Evolutionary conservation across 139 green algal genomes (phyloP), one percentile per base, ranked within the genome.

Genomic region (Micromonas commoda): DNA sequence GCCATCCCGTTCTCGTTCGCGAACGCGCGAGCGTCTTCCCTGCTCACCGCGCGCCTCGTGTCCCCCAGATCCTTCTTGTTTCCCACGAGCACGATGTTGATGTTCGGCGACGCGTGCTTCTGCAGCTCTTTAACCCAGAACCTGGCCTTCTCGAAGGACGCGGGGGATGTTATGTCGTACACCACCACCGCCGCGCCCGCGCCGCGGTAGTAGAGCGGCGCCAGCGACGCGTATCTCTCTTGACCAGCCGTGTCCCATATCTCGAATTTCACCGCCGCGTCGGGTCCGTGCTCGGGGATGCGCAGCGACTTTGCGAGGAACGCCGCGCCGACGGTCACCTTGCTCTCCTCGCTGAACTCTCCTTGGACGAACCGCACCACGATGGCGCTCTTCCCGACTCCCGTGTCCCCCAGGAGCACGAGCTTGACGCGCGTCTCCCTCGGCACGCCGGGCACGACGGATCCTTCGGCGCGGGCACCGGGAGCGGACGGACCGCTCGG

Each of bases 61-160:
- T 85, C 80, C 34, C 31, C 72, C 73, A 96, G 72, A 57, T 96
- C 91, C 1, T 77, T 83, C 78, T 96, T 96, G 83, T 96, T 96
- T 66, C 90, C 91, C 4, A 95, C 91, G 9, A 95, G 84, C 19
- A 89, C 76, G 33, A 94, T 85, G 5, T 92, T 84, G 63, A 89
- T 82, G 31, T 76, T 73, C 0, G 77, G 67, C 13, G 61, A 80
- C 24, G 83, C 84, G 64, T 88, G 88, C 53, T 88, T 88, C 73
- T 87, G 84, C 24, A 91, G 80, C 78, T 91, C 87, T 29, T 78
- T 80, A 0, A 85, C 73, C 87, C 87, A 91, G 66, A 86, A 86
- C 71, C 87, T 84, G 35, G 87, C 87, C 71, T 88, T 90, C 1
- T 74, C 29, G 39, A 91, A 88, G 1, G 82, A 84, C 34, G 89